These are phyloP conservation scores for Ogataea methanolica DNA, from an alignment of 805 yeast species.

Conservation along the genomic window DNA sequence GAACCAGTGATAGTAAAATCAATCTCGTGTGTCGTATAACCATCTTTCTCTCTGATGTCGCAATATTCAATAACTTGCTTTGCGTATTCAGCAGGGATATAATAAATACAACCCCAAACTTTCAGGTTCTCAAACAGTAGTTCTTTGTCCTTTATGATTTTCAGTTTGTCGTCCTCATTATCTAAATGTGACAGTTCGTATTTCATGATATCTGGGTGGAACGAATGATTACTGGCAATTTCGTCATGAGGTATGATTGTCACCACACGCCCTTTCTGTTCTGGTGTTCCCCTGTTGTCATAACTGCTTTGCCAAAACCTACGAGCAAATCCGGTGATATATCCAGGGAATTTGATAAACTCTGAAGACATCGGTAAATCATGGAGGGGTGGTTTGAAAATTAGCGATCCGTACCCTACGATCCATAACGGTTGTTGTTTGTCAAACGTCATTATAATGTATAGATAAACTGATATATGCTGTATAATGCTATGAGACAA, in stretches of 20 bases:
- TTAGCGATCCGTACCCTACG: slow-evolving; percentile 85
- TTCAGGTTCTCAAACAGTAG: slow-evolving; percentile 40
- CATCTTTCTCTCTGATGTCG: slow-evolving; percentile 85
- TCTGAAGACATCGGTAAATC: slow-evolving; percentile 35
- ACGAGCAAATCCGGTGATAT: slow-evolving; percentile 69
- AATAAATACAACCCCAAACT: slow-evolving; percentile 82
- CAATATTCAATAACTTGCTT: slow-evolving; percentile 60
- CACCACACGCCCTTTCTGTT: slow-evolving; percentile 83
- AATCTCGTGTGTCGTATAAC: slow-evolving; percentile 68
- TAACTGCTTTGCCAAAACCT: slow-evolving; percentile 89
- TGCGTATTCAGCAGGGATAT: slow-evolving; percentile 63
- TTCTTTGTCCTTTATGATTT: slow-evolving; percentile 9
- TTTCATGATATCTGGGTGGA: slow-evolving; percentile 37
- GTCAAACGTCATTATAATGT: slow-evolving; percentile 7
- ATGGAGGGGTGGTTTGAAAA: slow-evolving; percentile 83
- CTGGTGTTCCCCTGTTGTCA: slow-evolving; percentile 88
- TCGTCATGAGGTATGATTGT: slow-evolving; percentile 65
- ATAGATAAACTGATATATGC: background rate
- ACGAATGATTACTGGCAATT: slow-evolving; percentile 36
- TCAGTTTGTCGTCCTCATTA: slow-evolving; percentile 12
- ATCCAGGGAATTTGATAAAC: slow-evolving; percentile 51
- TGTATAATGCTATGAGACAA: background rate
- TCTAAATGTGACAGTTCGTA: slow-evolving; percentile 21
- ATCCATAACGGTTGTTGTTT: slow-evolving; percentile 57
- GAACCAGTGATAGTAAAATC: slow-evolving; percentile 45